Conservation (phyloP, 2,329 filamentous ascomycete species). For the Colletotrichum gloeosporioides region DNA sequence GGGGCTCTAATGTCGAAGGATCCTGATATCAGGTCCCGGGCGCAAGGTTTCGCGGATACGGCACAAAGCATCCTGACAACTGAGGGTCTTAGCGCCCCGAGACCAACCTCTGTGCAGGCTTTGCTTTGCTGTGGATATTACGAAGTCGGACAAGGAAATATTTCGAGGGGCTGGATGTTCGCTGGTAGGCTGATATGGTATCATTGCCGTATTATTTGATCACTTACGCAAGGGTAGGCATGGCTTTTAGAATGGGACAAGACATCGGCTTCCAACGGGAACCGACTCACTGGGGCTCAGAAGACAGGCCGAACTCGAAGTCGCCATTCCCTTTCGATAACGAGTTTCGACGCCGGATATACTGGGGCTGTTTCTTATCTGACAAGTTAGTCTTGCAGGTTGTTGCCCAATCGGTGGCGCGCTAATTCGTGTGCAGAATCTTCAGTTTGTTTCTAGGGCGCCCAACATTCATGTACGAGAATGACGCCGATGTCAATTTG, state of each 20-base stretch:
- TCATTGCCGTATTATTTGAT: slow-evolving; percentile 9
- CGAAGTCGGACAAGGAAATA: slow-evolving; percentile 29
- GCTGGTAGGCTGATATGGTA: neutral
- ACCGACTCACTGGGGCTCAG: slow-evolving; percentile 24
- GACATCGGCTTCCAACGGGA: slow-evolving; percentile 34
- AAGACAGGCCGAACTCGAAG: slow-evolving; percentile 21
- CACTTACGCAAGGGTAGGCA: slow-evolving; percentile 18
- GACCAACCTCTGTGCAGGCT: slow-evolving; percentile 29
- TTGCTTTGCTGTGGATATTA: slow-evolving; percentile 31
- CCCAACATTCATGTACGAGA: slow-evolving; percentile 18
- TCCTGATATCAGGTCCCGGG: neutral
- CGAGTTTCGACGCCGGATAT: slow-evolving; percentile 31
- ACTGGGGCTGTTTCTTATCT: slow-evolving; percentile 33
- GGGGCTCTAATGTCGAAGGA: slow-evolving; percentile 27
- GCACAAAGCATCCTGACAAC: slow-evolving; percentile 31
- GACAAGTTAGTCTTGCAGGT: slow-evolving; percentile 24
- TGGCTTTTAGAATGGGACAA: slow-evolving; percentile 36
- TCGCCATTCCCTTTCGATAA: slow-evolving; percentile 21
- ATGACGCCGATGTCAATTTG: slow-evolving; percentile 19
- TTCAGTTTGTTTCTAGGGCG: slow-evolving; percentile 24
- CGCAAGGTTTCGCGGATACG: slow-evolving; percentile 18
- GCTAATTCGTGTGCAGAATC: neutral
- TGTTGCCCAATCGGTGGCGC: fast-evolving
- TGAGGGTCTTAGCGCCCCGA: slow-evolving; percentile 23
- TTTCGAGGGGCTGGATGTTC: slow-evolving; percentile 31